Evolutionary conservation across 2,329 filamentous ascomycete genomes (phyloP).

Genomic region (Penicillium rolfsii): DNA sequence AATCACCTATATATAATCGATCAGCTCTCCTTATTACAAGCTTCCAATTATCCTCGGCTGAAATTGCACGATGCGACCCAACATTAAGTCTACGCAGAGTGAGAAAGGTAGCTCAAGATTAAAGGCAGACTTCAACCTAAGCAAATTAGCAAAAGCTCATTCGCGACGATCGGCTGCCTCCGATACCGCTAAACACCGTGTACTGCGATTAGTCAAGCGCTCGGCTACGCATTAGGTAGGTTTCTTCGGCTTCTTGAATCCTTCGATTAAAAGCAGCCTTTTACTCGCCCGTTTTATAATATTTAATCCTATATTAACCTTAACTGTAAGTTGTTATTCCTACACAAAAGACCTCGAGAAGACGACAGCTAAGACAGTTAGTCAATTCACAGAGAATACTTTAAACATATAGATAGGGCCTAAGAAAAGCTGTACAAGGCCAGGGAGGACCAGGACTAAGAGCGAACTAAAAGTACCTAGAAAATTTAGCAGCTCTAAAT

Average conservation of each 20-base stretch:
- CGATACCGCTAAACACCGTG: not conserved
- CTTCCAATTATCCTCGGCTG: not conserved
- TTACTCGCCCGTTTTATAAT: not conserved
- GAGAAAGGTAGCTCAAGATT: not conserved
- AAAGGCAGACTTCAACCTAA: not conserved
- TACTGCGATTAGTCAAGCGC: too few relatives aligned
- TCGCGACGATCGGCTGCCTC: not conserved
- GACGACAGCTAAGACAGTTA: not conserved
- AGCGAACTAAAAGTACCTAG: not conserved
- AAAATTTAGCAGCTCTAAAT: not conserved
- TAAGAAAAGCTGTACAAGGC: not conserved
- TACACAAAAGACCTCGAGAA: not conserved
- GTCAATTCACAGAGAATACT: not conserved
- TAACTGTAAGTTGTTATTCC: not conserved
- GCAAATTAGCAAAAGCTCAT: constrained; percentile 1
- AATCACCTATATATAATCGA: constrained; percentile 1
- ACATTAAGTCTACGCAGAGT: constrained; percentile 1
- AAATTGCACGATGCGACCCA: not conserved
- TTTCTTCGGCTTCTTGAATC: too few relatives aligned
- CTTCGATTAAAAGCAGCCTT: not conserved
- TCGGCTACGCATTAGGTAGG: too few relatives aligned
- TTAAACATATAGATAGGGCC: too few relatives aligned
- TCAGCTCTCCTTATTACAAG: not conserved
- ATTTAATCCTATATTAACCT: constrained; percentile 1
- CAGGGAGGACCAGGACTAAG: not conserved